Evolutionary conservation across 2,329 filamentous ascomycete species (phyloP).

Genomic region (Biscogniauxia marginata): DNA sequence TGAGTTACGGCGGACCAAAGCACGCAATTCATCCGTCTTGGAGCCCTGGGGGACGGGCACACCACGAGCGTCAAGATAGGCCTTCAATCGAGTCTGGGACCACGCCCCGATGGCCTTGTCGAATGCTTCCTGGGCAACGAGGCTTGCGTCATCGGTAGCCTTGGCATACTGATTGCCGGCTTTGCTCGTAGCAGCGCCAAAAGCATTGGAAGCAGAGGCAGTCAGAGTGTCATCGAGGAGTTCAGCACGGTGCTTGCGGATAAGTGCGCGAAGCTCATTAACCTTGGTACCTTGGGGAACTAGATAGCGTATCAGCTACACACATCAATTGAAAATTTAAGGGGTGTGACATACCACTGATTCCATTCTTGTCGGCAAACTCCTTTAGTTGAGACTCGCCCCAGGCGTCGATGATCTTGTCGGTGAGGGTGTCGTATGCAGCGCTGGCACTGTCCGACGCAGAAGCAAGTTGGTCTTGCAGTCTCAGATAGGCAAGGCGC

Average conservation of each 20-base stretch:
- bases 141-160: constrained; percentile 67
- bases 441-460: constrained; percentile 64
- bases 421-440: constrained; percentile 73
- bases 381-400: constrained; percentile 85
- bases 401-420: constrained; percentile 87
- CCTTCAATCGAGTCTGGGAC: constrained; percentile 76
- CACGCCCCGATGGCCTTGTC: constrained; percentile 60
- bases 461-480: constrained; percentile 59
- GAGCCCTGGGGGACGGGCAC: constrained; percentile 70
- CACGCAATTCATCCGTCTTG: constrained; percentile 71
- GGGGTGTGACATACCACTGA: constrained; percentile 45
- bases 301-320: constrained; percentile 35
- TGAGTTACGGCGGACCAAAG: constrained; percentile 69
- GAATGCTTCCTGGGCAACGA: constrained; percentile 66
- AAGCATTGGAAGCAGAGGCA: constrained; percentile 57
- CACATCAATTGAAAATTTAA: background rate
- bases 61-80: constrained; percentile 73
- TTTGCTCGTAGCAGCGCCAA: constrained; percentile 70
- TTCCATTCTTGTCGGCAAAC: constrained; percentile 86
- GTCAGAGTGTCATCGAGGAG: constrained; percentile 65
- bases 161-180: constrained; percentile 75
- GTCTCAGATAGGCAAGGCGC: constrained; percentile 69
- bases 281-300: constrained; percentile 89
- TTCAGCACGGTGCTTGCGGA: constrained; percentile 79
- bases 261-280: constrained; percentile 86